Conservation (phyloP, 2,329 filamentous ascomycete genomes). For the Xylaria sp. region DNA sequence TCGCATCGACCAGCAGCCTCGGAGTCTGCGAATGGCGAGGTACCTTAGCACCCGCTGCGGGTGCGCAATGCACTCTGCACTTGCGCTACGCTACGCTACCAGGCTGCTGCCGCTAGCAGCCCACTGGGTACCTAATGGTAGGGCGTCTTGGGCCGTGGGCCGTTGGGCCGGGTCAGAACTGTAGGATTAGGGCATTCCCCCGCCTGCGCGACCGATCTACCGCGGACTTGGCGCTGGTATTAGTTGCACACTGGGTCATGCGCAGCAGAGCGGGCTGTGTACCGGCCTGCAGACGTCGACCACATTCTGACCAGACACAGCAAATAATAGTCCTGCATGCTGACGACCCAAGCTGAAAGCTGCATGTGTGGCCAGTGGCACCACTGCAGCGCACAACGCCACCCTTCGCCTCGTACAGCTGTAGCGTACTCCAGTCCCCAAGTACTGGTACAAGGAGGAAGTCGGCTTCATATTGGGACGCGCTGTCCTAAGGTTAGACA, state of each 20-base stretch:
- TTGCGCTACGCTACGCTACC: not conserved
- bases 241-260: slow-evolving; percentile 27
- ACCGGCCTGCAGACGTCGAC: slow-evolving; percentile 37
- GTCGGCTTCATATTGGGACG: slow-evolving; percentile 1
- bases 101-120: not conserved
- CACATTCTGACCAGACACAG: slow-evolving; percentile 28
- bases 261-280: slow-evolving; percentile 41
- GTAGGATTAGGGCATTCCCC: slow-evolving; percentile 26
- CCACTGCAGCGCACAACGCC: slow-evolving; percentile 27
- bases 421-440: not conserved
- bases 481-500: slow-evolving; percentile 4
- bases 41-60: slow-evolving; percentile 7
- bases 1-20: slow-evolving; percentile 16
- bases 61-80: not conserved
- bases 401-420: slow-evolving; percentile 32
- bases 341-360: slow-evolving; percentile 41
- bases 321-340: slow-evolving; percentile 39
- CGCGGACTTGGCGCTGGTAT: slow-evolving; percentile 22
- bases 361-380: slow-evolving; percentile 41
- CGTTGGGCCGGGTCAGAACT: slow-evolving; percentile 24
- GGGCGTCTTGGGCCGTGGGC: slow-evolving; percentile 12
- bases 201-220: slow-evolving; percentile 26
- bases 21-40: slow-evolving; percentile 22
- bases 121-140: slow-evolving; percentile 3
- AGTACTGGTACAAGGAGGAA: slow-evolving; percentile 27